A percentile compares a stretch with the other conserved stretches of the same genome.
Conservation (phyloP, 768 basidiomycete genomes). For the Lactarius sanguifluus region DNA sequence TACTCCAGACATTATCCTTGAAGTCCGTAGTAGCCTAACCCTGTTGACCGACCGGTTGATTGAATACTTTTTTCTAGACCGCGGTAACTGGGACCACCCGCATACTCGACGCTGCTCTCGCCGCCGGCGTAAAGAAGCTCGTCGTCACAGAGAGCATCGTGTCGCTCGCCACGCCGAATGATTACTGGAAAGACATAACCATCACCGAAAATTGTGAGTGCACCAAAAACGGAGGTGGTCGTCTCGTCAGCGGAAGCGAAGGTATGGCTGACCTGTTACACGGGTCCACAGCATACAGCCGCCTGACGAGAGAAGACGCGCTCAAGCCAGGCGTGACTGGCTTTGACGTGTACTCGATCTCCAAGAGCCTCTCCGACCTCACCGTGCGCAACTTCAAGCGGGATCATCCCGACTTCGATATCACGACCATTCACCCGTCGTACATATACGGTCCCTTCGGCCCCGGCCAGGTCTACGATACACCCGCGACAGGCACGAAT, state of each 20-base stretch:
- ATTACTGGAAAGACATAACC: constrained; percentile 5
- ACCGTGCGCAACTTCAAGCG: constrained; percentile 33
- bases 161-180: neutral
- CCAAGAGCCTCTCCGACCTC: constrained; percentile 38
- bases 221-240: too few species aligned
- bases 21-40: constrained; percentile 4
- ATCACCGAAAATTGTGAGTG: constrained; percentile 18
- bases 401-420: constrained; percentile 32
- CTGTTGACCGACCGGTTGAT: neutral
- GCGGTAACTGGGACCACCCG: constrained; percentile 26
- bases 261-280: too few species aligned
- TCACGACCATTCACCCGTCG: constrained; percentile 36
- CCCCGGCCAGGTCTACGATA: constrained; percentile 29
- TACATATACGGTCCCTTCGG: constrained; percentile 35
- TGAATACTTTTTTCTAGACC: neutral
- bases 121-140: constrained; percentile 16
- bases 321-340: constrained; percentile 29
- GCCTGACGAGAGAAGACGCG: constrained; percentile 36
- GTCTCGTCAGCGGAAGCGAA: too few species aligned
- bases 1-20: constrained; percentile 25
- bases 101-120: constrained; percentile 22
- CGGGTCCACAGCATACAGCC: constrained; percentile 37
- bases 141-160: constrained; percentile 21
- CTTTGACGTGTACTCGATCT: constrained; percentile 38
- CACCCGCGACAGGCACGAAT: constrained; percentile 31